Percentiles rank a stretch among this genome's conserved stretches.
Conservation (phyloP, 148 eudicot genomes). For the Dysphania ambrosioides region DNA sequence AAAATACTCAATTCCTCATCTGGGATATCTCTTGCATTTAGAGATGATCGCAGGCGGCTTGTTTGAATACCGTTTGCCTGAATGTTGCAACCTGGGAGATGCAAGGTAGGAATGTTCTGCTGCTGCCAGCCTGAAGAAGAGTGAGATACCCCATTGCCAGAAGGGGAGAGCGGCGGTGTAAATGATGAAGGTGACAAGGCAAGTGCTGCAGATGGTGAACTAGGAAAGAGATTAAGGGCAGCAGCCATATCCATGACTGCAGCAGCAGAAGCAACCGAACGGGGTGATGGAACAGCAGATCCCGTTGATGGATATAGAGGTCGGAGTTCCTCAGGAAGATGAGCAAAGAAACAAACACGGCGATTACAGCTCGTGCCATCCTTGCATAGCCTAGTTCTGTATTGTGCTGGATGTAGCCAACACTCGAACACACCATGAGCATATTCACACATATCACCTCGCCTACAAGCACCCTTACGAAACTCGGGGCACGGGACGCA, state of each 20-base stretch:
- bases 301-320: constrained; percentile 48
- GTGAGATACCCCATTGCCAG: constrained; percentile 39
- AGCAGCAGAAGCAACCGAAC: constrained; percentile 45
- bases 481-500: constrained; percentile 62
- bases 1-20: constrained; percentile 28
- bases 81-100: constrained; percentile 40
- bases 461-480: constrained; percentile 52
- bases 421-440: constrained; percentile 69
- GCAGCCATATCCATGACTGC: constrained; percentile 56
- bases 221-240: constrained; percentile 41
- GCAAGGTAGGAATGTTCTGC: constrained; percentile 42
- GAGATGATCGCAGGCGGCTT: constrained; percentile 42
- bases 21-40: constrained; percentile 41
- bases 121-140: constrained; percentile 38
- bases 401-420: constrained; percentile 63
- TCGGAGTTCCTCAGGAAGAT: constrained; percentile 47
- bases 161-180: constrained; percentile 45
- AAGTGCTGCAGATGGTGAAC: constrained; percentile 43
- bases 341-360: constrained; percentile 67
- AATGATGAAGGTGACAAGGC: constrained; percentile 35
- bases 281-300: constrained; percentile 53
- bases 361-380: constrained; percentile 51
- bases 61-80: constrained; percentile 39
- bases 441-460: constrained; percentile 56
- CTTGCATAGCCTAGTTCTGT: constrained; percentile 54